These are phyloP conservation scores for Canariomyces notabilis DNA, from an alignment of 2,329 filamentous ascomycete species.

Conservation along the genomic window DNA sequence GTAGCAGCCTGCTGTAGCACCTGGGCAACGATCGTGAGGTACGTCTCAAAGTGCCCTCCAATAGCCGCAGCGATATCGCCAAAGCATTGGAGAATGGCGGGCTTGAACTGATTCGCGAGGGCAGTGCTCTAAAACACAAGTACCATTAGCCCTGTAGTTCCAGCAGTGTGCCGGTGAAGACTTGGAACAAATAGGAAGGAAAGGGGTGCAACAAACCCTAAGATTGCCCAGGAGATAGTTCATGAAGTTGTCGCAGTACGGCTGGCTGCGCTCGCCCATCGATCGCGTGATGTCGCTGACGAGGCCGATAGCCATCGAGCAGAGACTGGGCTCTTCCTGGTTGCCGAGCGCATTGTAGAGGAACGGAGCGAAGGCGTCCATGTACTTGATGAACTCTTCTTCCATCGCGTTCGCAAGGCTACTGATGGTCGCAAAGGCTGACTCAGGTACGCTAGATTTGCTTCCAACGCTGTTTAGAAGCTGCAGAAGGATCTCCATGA, in stretches of 20 bases:
- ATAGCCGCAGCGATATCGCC: slow-evolving; percentile 97
- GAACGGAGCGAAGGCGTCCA: slow-evolving; percentile 91
- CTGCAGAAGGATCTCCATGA: slow-evolving; percentile 84
- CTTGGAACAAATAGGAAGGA: not conserved
- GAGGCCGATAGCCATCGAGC: slow-evolving; percentile 94
- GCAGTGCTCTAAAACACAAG: slow-evolving; percentile 59
- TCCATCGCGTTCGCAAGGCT: slow-evolving; percentile 88
- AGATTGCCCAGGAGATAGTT: slow-evolving; percentile 93
- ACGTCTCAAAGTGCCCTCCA: slow-evolving; percentile 84
- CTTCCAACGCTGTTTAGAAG: slow-evolving; percentile 70
- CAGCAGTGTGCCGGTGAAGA: not conserved
- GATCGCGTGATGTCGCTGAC: slow-evolving; percentile 95
- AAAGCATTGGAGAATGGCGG: slow-evolving; percentile 95
- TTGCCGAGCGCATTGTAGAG: slow-evolving; percentile 91
- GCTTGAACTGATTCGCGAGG: slow-evolving; percentile 96
- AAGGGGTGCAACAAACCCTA: slow-evolving; percentile 50
- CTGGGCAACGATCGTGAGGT: slow-evolving; percentile 85
- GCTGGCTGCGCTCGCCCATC: slow-evolving; percentile 82
- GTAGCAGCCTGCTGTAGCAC: slow-evolving; percentile 89
- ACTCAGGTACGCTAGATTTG: slow-evolving; percentile 93
- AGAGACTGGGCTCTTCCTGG: slow-evolving; percentile 89
- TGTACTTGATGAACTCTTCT: slow-evolving; percentile 92
- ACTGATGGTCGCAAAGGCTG: slow-evolving; percentile 86
- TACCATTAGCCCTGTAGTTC: slow-evolving; percentile 4
- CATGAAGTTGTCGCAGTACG: slow-evolving; percentile 97